Percentiles rank a stretch among this genome's conserved stretches.
These are phyloP conservation scores for Parafenestella ontariensis DNA, from an alignment of 2,329 filamentous ascomycete species.

Conservation along the genomic window DNA sequence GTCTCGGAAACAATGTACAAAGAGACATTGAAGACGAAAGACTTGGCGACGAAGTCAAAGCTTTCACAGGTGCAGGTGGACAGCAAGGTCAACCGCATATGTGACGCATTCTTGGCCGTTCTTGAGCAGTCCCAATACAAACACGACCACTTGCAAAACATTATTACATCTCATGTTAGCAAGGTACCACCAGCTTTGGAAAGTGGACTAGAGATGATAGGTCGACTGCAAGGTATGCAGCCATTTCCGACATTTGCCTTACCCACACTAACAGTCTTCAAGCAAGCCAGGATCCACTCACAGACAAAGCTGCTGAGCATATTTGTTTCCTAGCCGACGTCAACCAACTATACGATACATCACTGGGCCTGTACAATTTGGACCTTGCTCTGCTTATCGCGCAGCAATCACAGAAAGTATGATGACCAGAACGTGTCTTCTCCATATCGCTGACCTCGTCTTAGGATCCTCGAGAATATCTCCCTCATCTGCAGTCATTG, in stretches of 20 bases:
- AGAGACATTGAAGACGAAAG: conserved; percentile 70
- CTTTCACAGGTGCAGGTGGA: conserved; percentile 28
- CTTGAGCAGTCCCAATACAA: conserved; percentile 63
- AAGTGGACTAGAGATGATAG: conserved; percentile 80
- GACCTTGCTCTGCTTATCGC: conserved; percentile 89
- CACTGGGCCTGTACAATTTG: conserved; percentile 88
- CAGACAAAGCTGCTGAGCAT: conserved; percentile 90
- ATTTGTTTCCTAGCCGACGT: conserved; percentile 97
- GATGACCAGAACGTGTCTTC: conserved; percentile 12
- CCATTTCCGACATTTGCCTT: background rate
- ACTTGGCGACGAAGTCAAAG: conserved; percentile 23
- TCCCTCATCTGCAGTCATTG: conserved; percentile 89
- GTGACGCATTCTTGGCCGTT: conserved; percentile 78
- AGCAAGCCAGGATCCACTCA: conserved; percentile 60
- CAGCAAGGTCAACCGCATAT: conserved; percentile 84
- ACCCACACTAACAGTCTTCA: conserved; percentile 3
- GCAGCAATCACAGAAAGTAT: conserved; percentile 86
- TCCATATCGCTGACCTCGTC: background rate
- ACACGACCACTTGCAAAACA: conserved; percentile 78
- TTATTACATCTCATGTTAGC: conserved; percentile 93
- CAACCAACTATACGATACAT: conserved; percentile 88
- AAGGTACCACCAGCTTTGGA: conserved; percentile 90
- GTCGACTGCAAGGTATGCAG: conserved; percentile 65
- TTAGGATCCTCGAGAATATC: conserved; percentile 86
- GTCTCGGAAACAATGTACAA: conserved; percentile 93